Evolutionary conservation across 331 rosid species (phyloP).

Genomic region (Cydonia oblonga): DNA sequence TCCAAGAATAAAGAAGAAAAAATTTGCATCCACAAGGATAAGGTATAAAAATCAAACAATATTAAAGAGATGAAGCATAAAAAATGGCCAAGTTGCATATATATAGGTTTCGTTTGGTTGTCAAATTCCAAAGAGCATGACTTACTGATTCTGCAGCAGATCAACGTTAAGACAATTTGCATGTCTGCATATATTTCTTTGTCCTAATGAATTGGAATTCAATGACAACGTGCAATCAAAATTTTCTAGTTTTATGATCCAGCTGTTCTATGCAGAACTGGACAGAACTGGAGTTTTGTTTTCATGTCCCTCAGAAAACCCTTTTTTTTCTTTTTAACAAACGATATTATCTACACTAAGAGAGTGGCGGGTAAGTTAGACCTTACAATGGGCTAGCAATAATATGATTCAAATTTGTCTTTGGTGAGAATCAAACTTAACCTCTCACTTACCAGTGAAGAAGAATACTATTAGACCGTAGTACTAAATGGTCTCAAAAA

Average conservation of each 20-base stretch:
- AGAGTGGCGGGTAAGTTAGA: too few relatives aligned
- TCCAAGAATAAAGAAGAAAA: too few relatives aligned
- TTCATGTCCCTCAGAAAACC: not conserved
- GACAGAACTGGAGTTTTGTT: not conserved
- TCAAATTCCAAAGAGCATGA: not conserved
- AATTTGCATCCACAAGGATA: too few relatives aligned
- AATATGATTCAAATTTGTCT: too few relatives aligned
- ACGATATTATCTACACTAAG: too few relatives aligned
- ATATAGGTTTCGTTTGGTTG: not conserved
- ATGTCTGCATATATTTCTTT: not conserved
- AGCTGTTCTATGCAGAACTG: not conserved
- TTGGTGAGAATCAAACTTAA: too few relatives aligned
- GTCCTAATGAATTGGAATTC: not conserved
- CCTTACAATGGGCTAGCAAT: too few relatives aligned
- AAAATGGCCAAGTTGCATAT: not conserved
- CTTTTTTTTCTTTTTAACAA: too few relatives aligned
- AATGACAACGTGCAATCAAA: not conserved
- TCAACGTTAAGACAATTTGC: not conserved
- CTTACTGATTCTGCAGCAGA: not conserved
- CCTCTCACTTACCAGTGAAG: too few relatives aligned
- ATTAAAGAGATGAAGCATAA: not conserved
- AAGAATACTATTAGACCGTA: too few relatives aligned
- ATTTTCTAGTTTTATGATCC: not conserved
- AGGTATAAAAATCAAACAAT: not conserved
- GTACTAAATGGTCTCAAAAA: too few relatives aligned